Evolutionary conservation across 2,329 filamentous ascomycete species (phyloP), one percentile per base, ranked within the genome.

Genomic region (Fusarium falciforme): DNA sequence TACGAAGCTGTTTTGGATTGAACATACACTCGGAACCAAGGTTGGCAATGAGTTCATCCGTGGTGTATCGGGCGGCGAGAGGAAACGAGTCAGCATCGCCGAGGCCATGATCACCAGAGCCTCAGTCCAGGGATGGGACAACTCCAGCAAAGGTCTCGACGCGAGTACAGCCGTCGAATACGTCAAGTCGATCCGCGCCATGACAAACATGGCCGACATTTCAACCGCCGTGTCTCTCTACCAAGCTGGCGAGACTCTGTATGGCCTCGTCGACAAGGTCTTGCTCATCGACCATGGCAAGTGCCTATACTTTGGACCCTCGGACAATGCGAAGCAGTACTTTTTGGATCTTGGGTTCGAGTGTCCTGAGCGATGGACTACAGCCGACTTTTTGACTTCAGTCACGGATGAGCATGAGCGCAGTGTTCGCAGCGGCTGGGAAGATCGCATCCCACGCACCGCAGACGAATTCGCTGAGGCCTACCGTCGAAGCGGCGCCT

Each of bases 21-120:
- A 90, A 61, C 92, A 94, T 74, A 93, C 91, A 0, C 82, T 92
- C 47, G 85, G 89, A n/a, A 94, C 92, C 0, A 90, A 89, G 71
- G 90, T 94, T 12, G 92, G 92, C 10, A 90, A 93, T 69, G 91
- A 93, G 70, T 88, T 91, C 47, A 87, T 93, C n/a, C 88, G 91
- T 7, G 84, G 84, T 29, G 87, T 93, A 0, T 90, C 87, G 5
- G 91, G 91, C 27, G 91, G 91, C 44, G 91, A 93, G 79, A 86
- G 90, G 63, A 94, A 95, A 83, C 90, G 93, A 79, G 93, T 95
- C 3, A 92, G 90, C 42, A 93, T 95, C 70, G 93, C 92, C 1
- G 93, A 95, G 79, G 92, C 33, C 7, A 89, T 93, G 66, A 87
- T 88, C 11, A 85, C 85, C 2, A 82, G 86, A n/a, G 89, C 90